A percentile compares a stretch with the other conserved stretches of the same genome.
Conservation (phyloP, 2,329 filamentous ascomycete species). For the Thermothelomyces thermophilus region DNA sequence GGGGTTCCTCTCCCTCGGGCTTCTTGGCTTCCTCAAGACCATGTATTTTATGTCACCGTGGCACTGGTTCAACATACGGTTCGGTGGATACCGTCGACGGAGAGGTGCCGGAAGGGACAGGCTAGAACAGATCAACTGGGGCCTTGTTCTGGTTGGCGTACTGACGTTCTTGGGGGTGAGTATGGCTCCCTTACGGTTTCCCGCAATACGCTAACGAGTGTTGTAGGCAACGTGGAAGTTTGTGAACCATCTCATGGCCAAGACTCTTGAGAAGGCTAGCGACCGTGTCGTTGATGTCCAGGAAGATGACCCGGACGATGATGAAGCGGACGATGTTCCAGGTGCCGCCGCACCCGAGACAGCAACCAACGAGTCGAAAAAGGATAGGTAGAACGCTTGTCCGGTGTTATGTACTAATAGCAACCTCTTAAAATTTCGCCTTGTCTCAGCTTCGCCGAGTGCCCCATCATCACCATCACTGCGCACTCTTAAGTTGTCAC, state of each 20-base stretch:
- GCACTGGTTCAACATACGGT: slow-evolving; percentile 69
- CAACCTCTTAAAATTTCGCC: not conserved
- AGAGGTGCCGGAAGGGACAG: slow-evolving; percentile 66
- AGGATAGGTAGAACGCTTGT: slow-evolving; percentile 20
- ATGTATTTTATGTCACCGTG: slow-evolving; percentile 68
- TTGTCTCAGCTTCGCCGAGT: not conserved
- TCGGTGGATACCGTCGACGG: slow-evolving; percentile 45
- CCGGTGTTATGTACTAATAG: slow-evolving; percentile 8
- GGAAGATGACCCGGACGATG: slow-evolving; percentile 49
- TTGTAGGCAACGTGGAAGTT: slow-evolving; percentile 70
- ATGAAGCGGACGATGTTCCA: slow-evolving; percentile 45
- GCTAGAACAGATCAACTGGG: slow-evolving; percentile 70
- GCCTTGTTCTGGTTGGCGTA: slow-evolving; percentile 73
- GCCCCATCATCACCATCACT: slow-evolving; percentile 29
- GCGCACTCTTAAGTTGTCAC: slow-evolving; percentile 99
- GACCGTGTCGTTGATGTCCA: slow-evolving; percentile 80
- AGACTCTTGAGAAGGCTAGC: slow-evolving; percentile 67
- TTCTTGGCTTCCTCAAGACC: slow-evolving; percentile 79
- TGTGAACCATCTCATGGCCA: slow-evolving; percentile 66
- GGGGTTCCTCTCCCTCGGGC: slow-evolving; percentile 80
- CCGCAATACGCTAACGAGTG: slow-evolving; percentile 20
- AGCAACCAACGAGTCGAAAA: slow-evolving; percentile 24
- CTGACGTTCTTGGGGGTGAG: slow-evolving; percentile 70
- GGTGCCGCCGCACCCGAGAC: slow-evolving; percentile 26
- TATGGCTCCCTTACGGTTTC: slow-evolving; percentile 19